phyloP scores from a whole-genome alignment of 2,329 filamentous ascomycete genomes.

The Sarocladiaceae sp. region DNA sequence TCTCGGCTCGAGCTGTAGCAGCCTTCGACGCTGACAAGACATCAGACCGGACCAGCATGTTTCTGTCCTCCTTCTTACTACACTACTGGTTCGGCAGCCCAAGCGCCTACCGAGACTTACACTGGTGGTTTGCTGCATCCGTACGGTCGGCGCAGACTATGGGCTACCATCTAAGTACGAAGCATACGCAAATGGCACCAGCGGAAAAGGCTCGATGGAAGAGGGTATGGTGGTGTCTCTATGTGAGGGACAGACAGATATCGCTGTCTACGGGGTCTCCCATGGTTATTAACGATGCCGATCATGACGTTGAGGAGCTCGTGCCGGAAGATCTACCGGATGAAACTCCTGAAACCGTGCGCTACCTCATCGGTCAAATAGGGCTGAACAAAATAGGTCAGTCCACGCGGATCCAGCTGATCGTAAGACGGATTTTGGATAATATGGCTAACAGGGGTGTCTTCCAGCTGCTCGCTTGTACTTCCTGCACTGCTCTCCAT shows the following conservation, averaged over 20 bases:
- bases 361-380: conserved; percentile 11
- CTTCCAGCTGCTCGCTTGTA: conserved; percentile 10
- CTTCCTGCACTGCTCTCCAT: conserved; percentile 10
- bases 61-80: neutral
- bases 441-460: neutral
- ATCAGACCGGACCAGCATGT: neutral
- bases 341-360: conserved; percentile 10
- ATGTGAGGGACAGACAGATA: conserved; percentile 11
- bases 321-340: conserved; percentile 11
- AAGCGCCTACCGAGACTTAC: neutral
- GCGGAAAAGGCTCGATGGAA: neutral
- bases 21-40: neutral
- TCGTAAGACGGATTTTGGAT: no score
- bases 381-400: conserved; percentile 4
- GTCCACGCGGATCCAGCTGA: neutral
- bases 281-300: conserved; percentile 12
- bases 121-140: neutral
- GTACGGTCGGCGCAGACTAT: neutral
- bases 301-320: conserved; percentile 12
- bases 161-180: neutral
- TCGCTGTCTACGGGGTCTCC: conserved; percentile 12
- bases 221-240: neutral
- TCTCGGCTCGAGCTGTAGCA: neutral
- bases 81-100: neutral
- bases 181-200: neutral